Conservation (phyloP, 202 grass and related monocot genomes). For the Musa balbisiana region DNA sequence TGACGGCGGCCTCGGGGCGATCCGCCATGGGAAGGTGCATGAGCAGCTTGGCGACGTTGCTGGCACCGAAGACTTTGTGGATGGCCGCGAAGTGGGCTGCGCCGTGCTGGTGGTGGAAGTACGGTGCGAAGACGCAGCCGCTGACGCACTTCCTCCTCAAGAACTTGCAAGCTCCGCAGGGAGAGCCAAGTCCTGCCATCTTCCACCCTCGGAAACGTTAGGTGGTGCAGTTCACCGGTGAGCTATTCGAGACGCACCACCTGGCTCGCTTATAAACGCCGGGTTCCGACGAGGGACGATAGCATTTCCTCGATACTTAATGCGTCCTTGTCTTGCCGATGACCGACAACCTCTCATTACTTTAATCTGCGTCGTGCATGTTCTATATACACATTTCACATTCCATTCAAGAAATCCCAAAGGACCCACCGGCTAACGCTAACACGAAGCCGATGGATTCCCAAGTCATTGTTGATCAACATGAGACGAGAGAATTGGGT, state of each 20-base stretch:
- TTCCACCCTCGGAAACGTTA: neutral
- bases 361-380: neutral
- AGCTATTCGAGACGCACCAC: neutral
- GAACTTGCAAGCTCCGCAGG: constrained; percentile 94
- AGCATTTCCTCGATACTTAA: neutral
- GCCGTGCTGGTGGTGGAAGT: constrained; percentile 91
- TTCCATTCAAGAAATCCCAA: neutral
- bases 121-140: constrained; percentile 85
- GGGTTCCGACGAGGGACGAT: neutral
- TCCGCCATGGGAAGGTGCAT: constrained; percentile 66
- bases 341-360: neutral
- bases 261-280: constrained; percentile 1
- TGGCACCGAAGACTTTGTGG: constrained; percentile 94
- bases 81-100: constrained; percentile 80
- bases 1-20: constrained; percentile 75
- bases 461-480: too few species aligned
- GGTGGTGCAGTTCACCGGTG: neutral
- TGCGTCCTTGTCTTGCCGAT: neutral
- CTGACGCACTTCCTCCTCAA: constrained; percentile 71
- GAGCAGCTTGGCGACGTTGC: constrained; percentile 87
- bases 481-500: too few species aligned
- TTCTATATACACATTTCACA: neutral
- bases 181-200: constrained; percentile 83
- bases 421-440: too few species aligned
- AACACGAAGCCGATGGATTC: too few species aligned